A percentile compares a stretch with the other conserved stretches of the same genome.
These are phyloP conservation scores for Jaltomata sinuosa DNA, from an alignment of 257 asterid genomes.

Conservation along the genomic window DNA sequence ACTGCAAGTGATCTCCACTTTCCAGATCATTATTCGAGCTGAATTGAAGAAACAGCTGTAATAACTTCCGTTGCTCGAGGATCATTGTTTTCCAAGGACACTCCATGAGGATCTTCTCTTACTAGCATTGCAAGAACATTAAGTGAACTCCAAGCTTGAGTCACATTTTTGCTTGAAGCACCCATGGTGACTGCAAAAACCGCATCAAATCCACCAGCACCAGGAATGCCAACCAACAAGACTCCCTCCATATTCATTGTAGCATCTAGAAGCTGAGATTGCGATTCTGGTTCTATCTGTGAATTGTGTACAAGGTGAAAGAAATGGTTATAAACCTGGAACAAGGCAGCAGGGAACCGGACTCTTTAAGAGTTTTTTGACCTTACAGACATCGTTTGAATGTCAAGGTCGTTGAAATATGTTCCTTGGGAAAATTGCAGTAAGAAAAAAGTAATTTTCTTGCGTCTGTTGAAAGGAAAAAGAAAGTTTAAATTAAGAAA, in stretches of 20 bases:
- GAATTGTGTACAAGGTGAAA: constrained; percentile 5
- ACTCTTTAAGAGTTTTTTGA: background rate
- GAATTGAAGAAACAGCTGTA: constrained; percentile 47
- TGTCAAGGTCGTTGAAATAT: background rate
- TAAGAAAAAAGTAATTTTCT: background rate
- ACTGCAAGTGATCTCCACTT: background rate
- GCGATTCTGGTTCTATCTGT: constrained; percentile 97
- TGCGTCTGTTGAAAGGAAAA: background rate
- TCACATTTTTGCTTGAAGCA: constrained; percentile 40
- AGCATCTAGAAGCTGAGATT: constrained; percentile 63
- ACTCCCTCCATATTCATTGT: constrained; percentile 85
- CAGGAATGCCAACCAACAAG: constrained; percentile 87
- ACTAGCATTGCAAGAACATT: constrained; percentile 82
- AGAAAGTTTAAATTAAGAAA: background rate
- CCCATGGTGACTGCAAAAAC: constrained; percentile 83
- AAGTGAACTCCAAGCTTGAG: constrained; percentile 62
- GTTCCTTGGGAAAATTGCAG: background rate
- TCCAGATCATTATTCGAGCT: constrained; percentile 20
- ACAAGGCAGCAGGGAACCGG: background rate
- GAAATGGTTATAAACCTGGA: background rate
- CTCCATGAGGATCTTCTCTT: constrained; percentile 83
- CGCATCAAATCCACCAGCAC: constrained; percentile 97
- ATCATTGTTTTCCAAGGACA: constrained; percentile 57
- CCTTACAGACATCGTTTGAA: background rate
- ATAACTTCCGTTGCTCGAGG: constrained; percentile 55